These are phyloP conservation scores for Parvularia atlantis DNA, from an alignment of 78 protist species.

Conservation along the genomic window DNA sequence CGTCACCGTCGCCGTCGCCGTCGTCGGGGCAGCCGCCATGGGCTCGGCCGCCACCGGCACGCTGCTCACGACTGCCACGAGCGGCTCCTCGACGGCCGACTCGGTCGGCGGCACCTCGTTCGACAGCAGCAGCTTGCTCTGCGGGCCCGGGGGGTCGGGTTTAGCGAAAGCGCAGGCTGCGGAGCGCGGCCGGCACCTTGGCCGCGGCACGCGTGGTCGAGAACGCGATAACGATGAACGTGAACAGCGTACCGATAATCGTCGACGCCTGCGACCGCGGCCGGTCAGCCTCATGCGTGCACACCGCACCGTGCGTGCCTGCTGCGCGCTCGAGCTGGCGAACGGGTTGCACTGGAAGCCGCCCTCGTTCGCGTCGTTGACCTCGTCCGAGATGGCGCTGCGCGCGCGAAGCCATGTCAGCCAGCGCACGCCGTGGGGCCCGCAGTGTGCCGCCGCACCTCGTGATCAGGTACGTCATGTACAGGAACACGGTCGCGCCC, in stretches of 20 bases:
- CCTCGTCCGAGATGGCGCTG: too few species aligned
- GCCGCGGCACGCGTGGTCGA: neutral
- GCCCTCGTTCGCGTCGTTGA: too few species aligned
- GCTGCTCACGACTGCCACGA: too few species aligned
- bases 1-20: neutral
- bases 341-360: too few species aligned
- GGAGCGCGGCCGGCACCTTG: neutral
- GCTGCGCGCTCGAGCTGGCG: too few species aligned
- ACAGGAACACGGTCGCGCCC: conserved; percentile 40
- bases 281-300: too few species aligned
- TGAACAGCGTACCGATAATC: neutral
- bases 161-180: neutral
- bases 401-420: too few species aligned
- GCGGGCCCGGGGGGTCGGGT: neutral
- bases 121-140: neutral
- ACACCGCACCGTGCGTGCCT: too few species aligned
- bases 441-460: too few species aligned
- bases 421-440: too few species aligned
- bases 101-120: neutral
- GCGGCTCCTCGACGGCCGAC: too few species aligned
- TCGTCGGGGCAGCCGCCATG: neutral
- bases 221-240: neutral
- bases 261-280: too few species aligned
- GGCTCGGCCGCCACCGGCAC: neutral
- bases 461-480: conserved; percentile 53